Percentiles rank a stretch among this genome's conserved stretches.
Conservation (phyloP, 2,329 filamentous ascomycete species). For the Penicillium sp. region DNA sequence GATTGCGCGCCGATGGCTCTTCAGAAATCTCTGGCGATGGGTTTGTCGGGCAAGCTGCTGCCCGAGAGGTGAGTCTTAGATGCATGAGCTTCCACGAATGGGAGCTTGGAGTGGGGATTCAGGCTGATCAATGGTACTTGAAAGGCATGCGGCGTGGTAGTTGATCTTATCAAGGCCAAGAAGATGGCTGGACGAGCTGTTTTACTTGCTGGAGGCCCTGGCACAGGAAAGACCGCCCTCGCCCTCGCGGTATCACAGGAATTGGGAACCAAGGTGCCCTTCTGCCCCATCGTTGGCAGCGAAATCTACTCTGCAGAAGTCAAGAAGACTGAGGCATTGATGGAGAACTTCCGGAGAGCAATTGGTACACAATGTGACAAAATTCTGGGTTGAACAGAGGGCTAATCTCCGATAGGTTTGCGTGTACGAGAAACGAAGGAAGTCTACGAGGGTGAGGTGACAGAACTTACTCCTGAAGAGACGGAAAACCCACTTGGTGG, state of each 20-base stretch:
- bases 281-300: slow-evolving; percentile 95
- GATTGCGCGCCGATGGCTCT: slow-evolving; percentile 75
- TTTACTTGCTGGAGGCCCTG: slow-evolving; percentile 85
- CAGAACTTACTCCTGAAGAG: slow-evolving; percentile 94
- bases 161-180: slow-evolving; percentile 90
- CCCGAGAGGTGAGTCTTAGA: slow-evolving; percentile 67
- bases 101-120: background rate
- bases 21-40: slow-evolving; percentile 74
- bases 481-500: slow-evolving; percentile 94
- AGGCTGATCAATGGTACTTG: slow-evolving; percentile 30
- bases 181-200: slow-evolving; percentile 97
- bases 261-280: slow-evolving; percentile 94
- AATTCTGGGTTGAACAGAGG: background rate
- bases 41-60: slow-evolving; percentile 82
- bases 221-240: slow-evolving; percentile 94
- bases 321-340: slow-evolving; percentile 98
- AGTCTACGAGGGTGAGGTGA: slow-evolving; percentile 98
- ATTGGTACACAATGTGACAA: slow-evolving; percentile 59
- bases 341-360: slow-evolving; percentile 97
- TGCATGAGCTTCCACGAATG: slow-evolving; percentile 1
- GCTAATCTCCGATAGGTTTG: slow-evolving; percentile 48
- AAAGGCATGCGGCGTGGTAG: slow-evolving; percentile 84
- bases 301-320: slow-evolving; percentile 97
- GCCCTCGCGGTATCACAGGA: slow-evolving; percentile 95
- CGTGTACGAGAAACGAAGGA: slow-evolving; percentile 98